Evolutionary conservation across 2,329 filamentous ascomycete genomes (phyloP), one percentile per base, ranked within the genome.

Genomic region (Penicillium sp.): DNA sequence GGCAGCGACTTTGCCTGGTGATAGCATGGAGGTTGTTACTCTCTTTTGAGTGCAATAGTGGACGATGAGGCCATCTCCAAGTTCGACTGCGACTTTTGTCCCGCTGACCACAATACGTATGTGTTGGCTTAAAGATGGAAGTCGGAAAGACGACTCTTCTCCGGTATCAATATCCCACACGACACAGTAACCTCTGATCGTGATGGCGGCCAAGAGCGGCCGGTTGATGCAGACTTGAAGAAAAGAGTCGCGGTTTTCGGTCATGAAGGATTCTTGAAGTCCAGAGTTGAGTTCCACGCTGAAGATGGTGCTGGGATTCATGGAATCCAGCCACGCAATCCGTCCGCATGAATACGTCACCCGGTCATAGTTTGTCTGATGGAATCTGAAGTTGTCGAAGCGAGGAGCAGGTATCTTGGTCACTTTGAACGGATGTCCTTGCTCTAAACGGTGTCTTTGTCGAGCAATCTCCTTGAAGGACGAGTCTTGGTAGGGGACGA

Each of bases 101-200:
- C 56, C 58, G 32, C 52, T 50, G 8, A 59, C 45, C n/a, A 58
- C 33, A 42, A 65, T 59, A 29, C 50, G 32, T 1, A 18, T 8
- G 43, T 52, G 53, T 3, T 32, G 29, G 11, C 43, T 18, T 8
- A 47, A 9, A 2, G 59, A 62, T 7, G 65, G 57, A 24, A 68
- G 28, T 25, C 64, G 65, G 39, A 68, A 61, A 9, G 40, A 53
- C 11, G 47, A 49, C 29, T 52, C 26, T 24, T 59, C 49, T 9
- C 56, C 48, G 2, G 57, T 60, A 11, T 50, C 25, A 12, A 62
- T 40, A 37, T 62, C 50, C 63, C 65, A 68, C n/a, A 61, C 56
- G 50, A 66, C 55, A 37, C 65, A 68, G 28, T 59, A 57, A 11
- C 39, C 48, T 18, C 39, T 45, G 5, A 34, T 33, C 11, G 52